Evolutionary conservation across 352 stramenopile genomes (phyloP), one percentile per base, ranked within the genome.

Genomic region (Globisporangium echinulatum): DNA sequence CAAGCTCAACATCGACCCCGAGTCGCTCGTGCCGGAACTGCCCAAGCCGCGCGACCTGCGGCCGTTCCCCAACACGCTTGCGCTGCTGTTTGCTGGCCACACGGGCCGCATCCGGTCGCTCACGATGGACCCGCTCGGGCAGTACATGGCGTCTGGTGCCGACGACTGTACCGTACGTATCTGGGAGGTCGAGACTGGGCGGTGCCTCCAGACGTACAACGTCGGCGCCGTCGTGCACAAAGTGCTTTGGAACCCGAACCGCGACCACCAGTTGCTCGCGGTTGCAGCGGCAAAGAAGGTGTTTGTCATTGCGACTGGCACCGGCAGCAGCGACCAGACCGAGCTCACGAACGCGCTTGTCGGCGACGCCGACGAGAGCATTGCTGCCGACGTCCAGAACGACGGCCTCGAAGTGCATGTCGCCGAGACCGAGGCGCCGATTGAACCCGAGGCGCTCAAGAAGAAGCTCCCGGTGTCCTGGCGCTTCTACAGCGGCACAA

Each of bases 1-100:
- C 54, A 94, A 97, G 55, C 80, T 99, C 60, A 99, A 98, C 71
- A 99, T 99, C 69, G 97, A 99, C 76, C 97, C 97, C 0, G 91
- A 98, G 58, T 96, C 83, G 56, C 79, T 98, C 39, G 86, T 99
- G 47, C 98, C 98, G 0, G 82, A 98, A 64, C 80, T 99, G 49
- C 98, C 98, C 0, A 97, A 97, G 61, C 93, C 97, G 8, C 88
- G 84, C 56, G 97, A 99, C 63, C 77, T 99, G 56, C 90, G 96
- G 58, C 98, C 98, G 13, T 99, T 99, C 80, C 98, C 98, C 3
- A 99, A 97, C 68, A 94, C 87, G 48, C 82, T 93, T 65, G 88
- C 69, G 71, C 70, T 97, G n/a, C 64, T 84, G 3, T 97, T 94
- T 69, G 78, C 87, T 33, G 88, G 91, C 56, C 93, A 98, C 63